phyloP scores from a whole-genome alignment of 2,329 filamentous ascomycete genomes.

The Cryphonectria carpinicola region DNA sequence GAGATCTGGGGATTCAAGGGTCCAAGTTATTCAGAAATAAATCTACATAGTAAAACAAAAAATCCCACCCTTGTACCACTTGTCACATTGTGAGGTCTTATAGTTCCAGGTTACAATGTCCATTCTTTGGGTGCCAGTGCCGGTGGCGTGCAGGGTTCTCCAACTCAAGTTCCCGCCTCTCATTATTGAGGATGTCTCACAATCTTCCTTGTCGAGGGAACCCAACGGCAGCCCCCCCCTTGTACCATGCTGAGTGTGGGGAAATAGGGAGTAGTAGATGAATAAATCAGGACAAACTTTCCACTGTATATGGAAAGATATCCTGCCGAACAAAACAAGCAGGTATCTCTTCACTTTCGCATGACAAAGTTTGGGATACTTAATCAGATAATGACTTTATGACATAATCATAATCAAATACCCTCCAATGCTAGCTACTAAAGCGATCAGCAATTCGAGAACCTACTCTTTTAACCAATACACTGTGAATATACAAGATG shows the following conservation, averaged over 20 bases:
- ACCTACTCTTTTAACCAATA: too few relatives aligned
- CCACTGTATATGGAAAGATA: not conserved
- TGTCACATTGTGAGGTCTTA: not conserved
- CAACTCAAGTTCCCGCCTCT: not conserved
- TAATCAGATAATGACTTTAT: too few relatives aligned
- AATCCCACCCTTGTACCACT: not conserved
- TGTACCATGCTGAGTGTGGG: not conserved
- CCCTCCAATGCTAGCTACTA: too few relatives aligned
- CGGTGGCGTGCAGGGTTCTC: not conserved
- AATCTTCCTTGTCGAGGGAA: not conserved
- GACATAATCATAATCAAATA: too few relatives aligned
- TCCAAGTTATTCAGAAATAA: not conserved
- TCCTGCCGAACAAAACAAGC: too few relatives aligned
- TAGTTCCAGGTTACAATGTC: not conserved
- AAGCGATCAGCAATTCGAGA: too few relatives aligned
- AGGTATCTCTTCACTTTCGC: too few relatives aligned
- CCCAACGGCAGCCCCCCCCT: not conserved
- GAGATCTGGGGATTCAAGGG: conserved; percentile 3
- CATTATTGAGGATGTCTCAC: not conserved
- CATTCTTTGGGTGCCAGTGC: not conserved
- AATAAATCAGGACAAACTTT: too few relatives aligned
- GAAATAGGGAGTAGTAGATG: not conserved
- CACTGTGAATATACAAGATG: too few relatives aligned
- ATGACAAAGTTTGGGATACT: too few relatives aligned
- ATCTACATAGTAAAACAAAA: too few relatives aligned